Evolutionary conservation across 2,329 filamentous ascomycete species (phyloP).

Genomic region (Boeremia exigua): DNA sequence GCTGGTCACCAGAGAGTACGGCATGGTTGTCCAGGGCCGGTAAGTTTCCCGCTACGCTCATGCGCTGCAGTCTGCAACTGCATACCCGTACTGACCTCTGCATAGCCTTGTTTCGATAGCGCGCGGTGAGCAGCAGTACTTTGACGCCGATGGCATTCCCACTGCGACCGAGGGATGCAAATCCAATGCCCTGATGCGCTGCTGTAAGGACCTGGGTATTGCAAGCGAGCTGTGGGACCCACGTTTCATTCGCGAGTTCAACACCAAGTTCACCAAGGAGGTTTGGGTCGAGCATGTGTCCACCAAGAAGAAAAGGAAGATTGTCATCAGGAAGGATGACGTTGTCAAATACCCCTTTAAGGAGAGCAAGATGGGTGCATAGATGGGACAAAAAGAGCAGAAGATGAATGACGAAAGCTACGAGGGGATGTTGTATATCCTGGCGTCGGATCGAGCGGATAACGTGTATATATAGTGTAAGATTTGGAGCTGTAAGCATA

Average conservation of each 20-base stretch:
- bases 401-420: neutral
- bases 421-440: neutral
- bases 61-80: neutral
- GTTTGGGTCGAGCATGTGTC: slow-evolving; percentile 86
- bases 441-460: neutral
- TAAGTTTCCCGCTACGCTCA: slow-evolving; percentile 52
- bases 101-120: slow-evolving; percentile 86
- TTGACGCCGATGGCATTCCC: slow-evolving; percentile 85
- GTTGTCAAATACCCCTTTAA: slow-evolving; percentile 70
- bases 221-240: slow-evolving; percentile 98
- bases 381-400: neutral
- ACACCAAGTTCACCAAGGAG: slow-evolving; percentile 75
- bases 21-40: slow-evolving; percentile 86
- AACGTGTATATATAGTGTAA: slow-evolving; percentile 9
- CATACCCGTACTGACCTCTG: neutral
- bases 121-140: slow-evolving; percentile 93
- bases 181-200: slow-evolving; percentile 96
- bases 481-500: neutral
- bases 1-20: slow-evolving; percentile 87
- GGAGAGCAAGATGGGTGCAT: slow-evolving; percentile 46
- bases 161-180: slow-evolving; percentile 97
- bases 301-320: slow-evolving; percentile 88
- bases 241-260: slow-evolving; percentile 83
- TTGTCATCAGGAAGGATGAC: slow-evolving; percentile 86
- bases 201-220: slow-evolving; percentile 96